These are phyloP conservation scores for Hirsutella rhossiliensis DNA, from an alignment of 2,329 filamentous ascomycete genomes.

Conservation along the genomic window DNA sequence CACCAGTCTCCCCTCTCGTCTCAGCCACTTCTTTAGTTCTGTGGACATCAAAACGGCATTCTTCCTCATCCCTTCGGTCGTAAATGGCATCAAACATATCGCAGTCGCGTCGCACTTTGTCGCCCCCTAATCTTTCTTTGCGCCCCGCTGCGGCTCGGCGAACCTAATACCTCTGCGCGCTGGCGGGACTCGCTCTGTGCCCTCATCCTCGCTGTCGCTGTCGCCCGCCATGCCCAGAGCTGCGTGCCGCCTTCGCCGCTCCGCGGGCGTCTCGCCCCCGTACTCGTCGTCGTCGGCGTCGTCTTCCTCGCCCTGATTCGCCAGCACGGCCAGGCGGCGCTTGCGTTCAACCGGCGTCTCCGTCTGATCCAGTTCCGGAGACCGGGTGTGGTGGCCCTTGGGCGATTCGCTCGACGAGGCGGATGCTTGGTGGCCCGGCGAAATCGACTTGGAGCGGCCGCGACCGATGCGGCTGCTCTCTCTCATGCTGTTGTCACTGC, in stretches of 20 bases:
- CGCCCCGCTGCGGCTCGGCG: constrained; percentile 29
- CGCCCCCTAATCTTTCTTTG: neutral
- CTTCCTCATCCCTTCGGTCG: too few relatives aligned
- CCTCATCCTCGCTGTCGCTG: constrained; percentile 42
- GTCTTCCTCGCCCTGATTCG: constrained; percentile 25
- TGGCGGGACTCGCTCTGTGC: constrained; percentile 39
- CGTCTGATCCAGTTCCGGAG: constrained; percentile 15
- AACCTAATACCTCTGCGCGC: constrained; percentile 47
- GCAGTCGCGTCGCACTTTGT: neutral
- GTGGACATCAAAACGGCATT: too few relatives aligned
- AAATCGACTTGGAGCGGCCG: constrained; percentile 8
- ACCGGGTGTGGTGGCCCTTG: neutral
- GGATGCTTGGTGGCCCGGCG: constrained; percentile 6
- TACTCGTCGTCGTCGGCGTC: constrained; percentile 22
- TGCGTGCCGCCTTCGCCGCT: constrained; percentile 60
- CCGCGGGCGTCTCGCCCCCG: constrained; percentile 58
- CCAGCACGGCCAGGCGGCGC: constrained; percentile 46
- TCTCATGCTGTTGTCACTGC: constrained; percentile 3
- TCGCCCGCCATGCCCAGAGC: constrained; percentile 51
- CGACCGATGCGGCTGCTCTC: constrained; percentile 8
- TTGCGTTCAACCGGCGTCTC: constrained; percentile 62
- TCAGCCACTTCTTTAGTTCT: too few relatives aligned
- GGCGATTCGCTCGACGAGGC: neutral
- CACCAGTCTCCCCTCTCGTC: too few relatives aligned
- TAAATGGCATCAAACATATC: neutral